phyloP scores from a whole-genome alignment of 2,329 filamentous ascomycete species.

The Trichoderma sp. region DNA sequence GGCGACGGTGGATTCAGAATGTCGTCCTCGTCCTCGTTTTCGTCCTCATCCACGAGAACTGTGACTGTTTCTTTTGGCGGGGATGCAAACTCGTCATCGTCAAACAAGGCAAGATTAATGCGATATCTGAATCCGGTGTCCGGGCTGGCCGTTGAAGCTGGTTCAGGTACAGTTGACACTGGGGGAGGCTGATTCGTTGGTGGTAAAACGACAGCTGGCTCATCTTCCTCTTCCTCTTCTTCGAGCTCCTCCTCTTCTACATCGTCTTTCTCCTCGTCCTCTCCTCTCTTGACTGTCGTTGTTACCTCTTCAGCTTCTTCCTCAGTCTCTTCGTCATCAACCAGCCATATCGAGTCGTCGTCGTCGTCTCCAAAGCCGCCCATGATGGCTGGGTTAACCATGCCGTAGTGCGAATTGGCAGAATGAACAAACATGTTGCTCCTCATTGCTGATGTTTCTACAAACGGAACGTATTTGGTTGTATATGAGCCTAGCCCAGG shows the following conservation, averaged over 20 bases:
- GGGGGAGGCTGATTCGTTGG: background rate
- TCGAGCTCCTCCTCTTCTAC: background rate
- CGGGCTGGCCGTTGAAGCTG: constrained; percentile 6
- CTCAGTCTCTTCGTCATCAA: constrained; percentile 30
- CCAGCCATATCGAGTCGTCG: constrained; percentile 29
- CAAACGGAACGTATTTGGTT: constrained; percentile 26
- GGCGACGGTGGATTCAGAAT: constrained; percentile 14
- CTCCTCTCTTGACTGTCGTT: background rate
- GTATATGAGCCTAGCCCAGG: constrained; percentile 10
- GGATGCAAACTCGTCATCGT: constrained; percentile 23
- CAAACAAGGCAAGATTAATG: constrained; percentile 23
- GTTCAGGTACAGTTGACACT: background rate
- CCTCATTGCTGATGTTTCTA: constrained; percentile 27
- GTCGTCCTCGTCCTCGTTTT: background rate
- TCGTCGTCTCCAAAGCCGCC: constrained; percentile 34
- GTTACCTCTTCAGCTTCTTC: constrained; percentile 17
- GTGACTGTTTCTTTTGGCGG: background rate
- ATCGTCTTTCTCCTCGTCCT: background rate
- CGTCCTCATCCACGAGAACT: background rate
- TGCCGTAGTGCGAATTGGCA: constrained; percentile 29
- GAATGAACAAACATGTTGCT: constrained; percentile 29
- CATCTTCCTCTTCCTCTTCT: background rate
- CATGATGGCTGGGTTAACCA: constrained; percentile 33
- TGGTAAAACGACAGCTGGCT: background rate
- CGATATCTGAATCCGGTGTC: constrained; percentile 20